A percentile compares a stretch with the other conserved stretches of the same genome.
phyloP scores from a whole-genome alignment of 2,329 filamentous ascomycete species.

The Chrysoporthe cubensis region DNA sequence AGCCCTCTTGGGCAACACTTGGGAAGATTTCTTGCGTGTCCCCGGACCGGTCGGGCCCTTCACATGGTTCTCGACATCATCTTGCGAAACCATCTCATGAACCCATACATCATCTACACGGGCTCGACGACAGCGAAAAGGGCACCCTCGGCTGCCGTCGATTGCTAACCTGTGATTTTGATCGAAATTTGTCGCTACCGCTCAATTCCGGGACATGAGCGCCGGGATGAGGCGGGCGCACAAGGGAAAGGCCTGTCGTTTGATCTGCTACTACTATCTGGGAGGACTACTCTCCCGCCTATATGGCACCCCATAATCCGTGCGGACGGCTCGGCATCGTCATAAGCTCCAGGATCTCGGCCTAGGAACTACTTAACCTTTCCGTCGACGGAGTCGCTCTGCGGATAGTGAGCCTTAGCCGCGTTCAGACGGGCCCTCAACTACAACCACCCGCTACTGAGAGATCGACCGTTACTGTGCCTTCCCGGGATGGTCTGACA shows the following conservation, averaged over 20 bases:
- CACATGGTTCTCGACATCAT: background rate
- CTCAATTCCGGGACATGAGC: background rate
- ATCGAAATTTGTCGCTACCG: background rate
- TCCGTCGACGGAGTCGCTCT: background rate
- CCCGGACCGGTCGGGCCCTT: background rate
- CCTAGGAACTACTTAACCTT: background rate
- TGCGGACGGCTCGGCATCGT: background rate
- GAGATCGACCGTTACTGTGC: background rate
- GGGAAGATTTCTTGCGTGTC: background rate
- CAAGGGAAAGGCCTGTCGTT: background rate
- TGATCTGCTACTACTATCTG: background rate
- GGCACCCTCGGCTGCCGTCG: background rate
- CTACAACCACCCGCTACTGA: background rate
- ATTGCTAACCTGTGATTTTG: background rate
- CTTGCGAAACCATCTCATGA: background rate
- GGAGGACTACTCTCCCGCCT: background rate
- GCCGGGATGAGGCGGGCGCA: background rate
- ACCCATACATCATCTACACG: background rate
- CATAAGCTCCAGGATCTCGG: background rate
- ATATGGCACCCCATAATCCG: background rate
- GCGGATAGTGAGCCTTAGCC: background rate
- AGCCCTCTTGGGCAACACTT: background rate
- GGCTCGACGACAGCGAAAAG: background rate
- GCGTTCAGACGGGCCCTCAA: background rate
- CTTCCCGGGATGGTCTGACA: slow-evolving; percentile 11